A percentile compares a stretch with the other conserved stretches of the same genome.
phyloP scores from a whole-genome alignment of 2,329 filamentous ascomycete species.

The Clonostachys solani region DNA sequence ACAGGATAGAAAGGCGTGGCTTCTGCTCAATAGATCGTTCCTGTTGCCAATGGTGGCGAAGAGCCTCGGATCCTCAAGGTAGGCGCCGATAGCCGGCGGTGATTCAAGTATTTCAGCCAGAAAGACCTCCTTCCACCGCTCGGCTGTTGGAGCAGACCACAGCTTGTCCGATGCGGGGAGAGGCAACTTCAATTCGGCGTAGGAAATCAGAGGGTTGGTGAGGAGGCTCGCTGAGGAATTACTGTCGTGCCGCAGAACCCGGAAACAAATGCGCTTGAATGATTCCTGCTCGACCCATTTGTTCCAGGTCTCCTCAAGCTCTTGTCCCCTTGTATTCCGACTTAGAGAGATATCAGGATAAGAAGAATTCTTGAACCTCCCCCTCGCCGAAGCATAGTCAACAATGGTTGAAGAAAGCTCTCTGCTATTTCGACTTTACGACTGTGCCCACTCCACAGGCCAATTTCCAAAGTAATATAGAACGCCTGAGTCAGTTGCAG shows the following conservation, averaged over 20 bases:
- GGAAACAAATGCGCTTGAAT: slow-evolving; percentile 20
- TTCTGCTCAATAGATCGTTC: slow-evolving; percentile 4
- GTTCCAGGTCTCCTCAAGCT: slow-evolving; percentile 14
- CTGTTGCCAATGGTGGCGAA: not conserved
- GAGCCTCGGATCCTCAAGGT: slow-evolving; percentile 9
- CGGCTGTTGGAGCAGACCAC: slow-evolving; percentile 15
- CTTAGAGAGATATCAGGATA: slow-evolving; percentile 7
- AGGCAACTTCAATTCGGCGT: slow-evolving; percentile 19
- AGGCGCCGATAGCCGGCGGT: slow-evolving; percentile 5
- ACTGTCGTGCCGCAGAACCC: slow-evolving; percentile 19
- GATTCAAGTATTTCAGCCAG: not conserved
- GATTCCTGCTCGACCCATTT: slow-evolving; percentile 20
- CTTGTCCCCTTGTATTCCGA: not conserved
- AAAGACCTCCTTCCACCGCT: slow-evolving; percentile 14
- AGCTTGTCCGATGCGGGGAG: slow-evolving; percentile 12
- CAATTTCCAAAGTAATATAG: slow-evolving; percentile 3
- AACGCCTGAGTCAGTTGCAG: too few species aligned
- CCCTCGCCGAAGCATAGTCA: slow-evolving; percentile 28
- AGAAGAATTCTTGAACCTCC: slow-evolving; percentile 18
- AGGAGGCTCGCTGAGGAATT: slow-evolving; percentile 19
- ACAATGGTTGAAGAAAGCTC: slow-evolving; percentile 23
- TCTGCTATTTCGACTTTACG: slow-evolving; percentile 34
- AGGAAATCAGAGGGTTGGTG: slow-evolving; percentile 19
- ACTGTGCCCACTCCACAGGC: slow-evolving; percentile 28
- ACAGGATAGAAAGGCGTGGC: slow-evolving; percentile 11